These are phyloP conservation scores for Spiraea crenata DNA, from an alignment of 331 rosid genomes.

Conservation along the genomic window DNA sequence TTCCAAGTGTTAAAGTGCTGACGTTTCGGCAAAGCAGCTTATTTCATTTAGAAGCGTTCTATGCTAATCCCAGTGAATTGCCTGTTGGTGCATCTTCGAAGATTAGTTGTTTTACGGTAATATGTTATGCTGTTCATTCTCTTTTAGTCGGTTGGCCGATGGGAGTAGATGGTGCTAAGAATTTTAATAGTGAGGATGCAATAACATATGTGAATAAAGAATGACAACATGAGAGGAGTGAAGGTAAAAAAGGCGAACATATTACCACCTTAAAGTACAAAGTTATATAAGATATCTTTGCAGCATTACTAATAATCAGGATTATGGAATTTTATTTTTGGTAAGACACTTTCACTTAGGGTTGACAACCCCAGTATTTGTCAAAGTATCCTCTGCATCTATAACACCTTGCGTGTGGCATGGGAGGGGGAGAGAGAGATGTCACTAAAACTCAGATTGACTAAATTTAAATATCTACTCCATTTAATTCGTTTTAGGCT, in stretches of 20 bases:
- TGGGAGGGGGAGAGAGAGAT: neutral
- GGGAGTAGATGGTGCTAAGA: neutral
- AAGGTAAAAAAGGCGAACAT: neutral
- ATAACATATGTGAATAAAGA: slow-evolving; percentile 3
- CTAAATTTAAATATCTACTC: neutral
- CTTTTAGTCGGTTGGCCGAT: neutral
- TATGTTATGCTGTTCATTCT: slow-evolving; percentile 21
- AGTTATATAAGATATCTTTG: neutral
- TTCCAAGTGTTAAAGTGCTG: slow-evolving; percentile 65
- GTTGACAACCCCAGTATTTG: neutral
- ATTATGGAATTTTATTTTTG: neutral
- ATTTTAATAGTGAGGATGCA: neutral
- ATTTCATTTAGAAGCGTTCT: slow-evolving; percentile 73
- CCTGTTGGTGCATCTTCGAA: slow-evolving; percentile 52
- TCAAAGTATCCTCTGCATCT: neutral
- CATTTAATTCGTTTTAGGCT: slow-evolving; percentile 6
- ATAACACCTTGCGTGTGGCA: neutral
- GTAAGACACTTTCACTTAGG: neutral
- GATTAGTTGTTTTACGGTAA: slow-evolving; percentile 72
- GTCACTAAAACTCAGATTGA: neutral
- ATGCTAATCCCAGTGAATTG: slow-evolving; percentile 57
- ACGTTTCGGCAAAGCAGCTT: slow-evolving; percentile 50
- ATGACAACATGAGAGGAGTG: neutral
- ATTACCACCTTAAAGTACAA: neutral
- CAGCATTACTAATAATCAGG: slow-evolving; percentile 4